Evolutionary conservation across 2,329 filamentous ascomycete genomes (phyloP), one percentile per base, ranked within the genome.

Genomic region (Thielaviopsis punctulata): DNA sequence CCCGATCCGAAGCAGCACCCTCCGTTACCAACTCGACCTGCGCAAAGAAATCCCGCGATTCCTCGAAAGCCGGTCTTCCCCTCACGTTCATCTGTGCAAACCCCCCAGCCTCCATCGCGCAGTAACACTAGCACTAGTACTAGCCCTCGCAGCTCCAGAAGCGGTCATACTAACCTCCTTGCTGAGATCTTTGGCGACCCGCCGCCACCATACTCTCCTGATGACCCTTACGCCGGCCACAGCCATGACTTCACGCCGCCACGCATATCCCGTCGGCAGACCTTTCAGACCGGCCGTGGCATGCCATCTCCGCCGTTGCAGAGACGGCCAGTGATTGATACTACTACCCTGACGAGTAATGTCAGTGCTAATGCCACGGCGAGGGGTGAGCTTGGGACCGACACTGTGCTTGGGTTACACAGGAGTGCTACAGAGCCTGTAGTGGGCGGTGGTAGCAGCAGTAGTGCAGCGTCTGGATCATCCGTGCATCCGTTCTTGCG

Each of bases 401-500:
- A 12, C 9, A 44, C 46, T 23, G 27, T 41, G n/a, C 45, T 41
- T 18, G 39, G 47, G 15, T 24, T 55, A 23, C 53, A 49, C 45
- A 49, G 53, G 46, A 55, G 53, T 49, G 41, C 45, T 27, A 55
- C 53, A 7, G 49, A 21, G 10, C 49, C 53, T 7, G 49, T 55
- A 13, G n/a, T 45, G 22, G 41, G 41, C 19, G n/a, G n/a, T n/a
- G n/a, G n/a, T n/a, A n/a, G n/a, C n/a, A 15, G 12, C 21, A 45
- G 39, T 44, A 22, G 39, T 30, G 18, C 23, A 15, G 41, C 18
- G 8, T 51, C 27, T 39, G 10, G 24, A 4, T 47, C 45, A 22
- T 41, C 53, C 41, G 41, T 49, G 13, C 53, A 55, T 46, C 53
- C 53, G 10, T 55, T 52, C 39, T 30, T 55, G 27, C 49, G 46